Percentiles rank a stretch among this genome's conserved stretches.
These are phyloP conservation scores for Rhodotorula taiwanensis DNA, from an alignment of 768 basidiomycete genomes.

Conservation along the genomic window DNA sequence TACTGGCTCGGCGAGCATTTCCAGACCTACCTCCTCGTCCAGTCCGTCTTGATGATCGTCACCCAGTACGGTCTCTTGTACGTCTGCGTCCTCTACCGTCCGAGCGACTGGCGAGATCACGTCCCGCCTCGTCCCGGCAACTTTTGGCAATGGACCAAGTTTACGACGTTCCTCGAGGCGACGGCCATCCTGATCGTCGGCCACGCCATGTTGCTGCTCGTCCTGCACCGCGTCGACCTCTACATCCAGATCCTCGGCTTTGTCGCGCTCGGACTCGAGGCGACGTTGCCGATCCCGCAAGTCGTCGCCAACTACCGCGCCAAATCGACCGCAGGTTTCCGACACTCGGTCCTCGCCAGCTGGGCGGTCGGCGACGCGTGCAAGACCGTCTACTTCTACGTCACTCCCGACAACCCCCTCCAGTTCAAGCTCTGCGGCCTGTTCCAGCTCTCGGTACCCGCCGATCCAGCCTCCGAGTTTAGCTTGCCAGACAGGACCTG, in stretches of 20 bases:
- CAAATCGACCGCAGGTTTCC: conserved; percentile 35
- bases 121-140: background rate
- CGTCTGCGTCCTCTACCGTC: conserved; percentile 33
- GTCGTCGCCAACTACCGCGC: conserved; percentile 34
- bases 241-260: conserved; percentile 36
- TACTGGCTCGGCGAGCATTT: conserved; percentile 33
- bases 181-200: conserved; percentile 24
- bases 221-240: conserved; percentile 17
- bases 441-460: conserved; percentile 38
- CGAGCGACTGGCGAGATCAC: background rate
- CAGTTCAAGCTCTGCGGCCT: conserved; percentile 36
- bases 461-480: too few relatives aligned
- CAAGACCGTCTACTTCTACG: conserved; percentile 37
- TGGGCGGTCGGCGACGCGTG: conserved; percentile 35
- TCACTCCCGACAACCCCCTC: conserved; percentile 18
- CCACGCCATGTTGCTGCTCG: conserved; percentile 30
- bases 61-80: conserved; percentile 34
- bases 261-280: conserved; percentile 35
- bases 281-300: conserved; percentile 38
- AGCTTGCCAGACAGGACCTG: too few relatives aligned
- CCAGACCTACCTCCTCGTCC: conserved; percentile 32
- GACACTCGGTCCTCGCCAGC: conserved; percentile 26
- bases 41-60: conserved; percentile 32
- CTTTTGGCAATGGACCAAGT: conserved; percentile 13
- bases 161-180: conserved; percentile 35